phyloP scores from a whole-genome alignment of 208 protist species.

The Trypanosoma theileri region DNA sequence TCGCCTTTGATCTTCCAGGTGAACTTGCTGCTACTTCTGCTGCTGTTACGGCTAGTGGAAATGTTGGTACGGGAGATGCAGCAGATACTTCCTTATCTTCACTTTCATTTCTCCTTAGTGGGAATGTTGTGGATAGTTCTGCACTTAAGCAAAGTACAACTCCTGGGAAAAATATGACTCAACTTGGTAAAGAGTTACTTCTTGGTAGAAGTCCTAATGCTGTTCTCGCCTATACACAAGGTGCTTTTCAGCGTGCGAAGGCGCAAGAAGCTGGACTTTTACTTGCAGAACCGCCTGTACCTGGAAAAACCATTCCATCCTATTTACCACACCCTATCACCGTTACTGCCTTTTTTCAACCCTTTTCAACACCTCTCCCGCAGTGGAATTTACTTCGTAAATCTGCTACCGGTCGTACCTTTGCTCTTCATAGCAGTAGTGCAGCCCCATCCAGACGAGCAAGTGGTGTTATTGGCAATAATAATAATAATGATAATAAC shows the following conservation, averaged over 20 bases:
- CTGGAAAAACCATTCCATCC: slow-evolving; percentile 59
- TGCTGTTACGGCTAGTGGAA: slow-evolving; percentile 3
- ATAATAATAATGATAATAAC: neutral
- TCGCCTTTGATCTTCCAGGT: slow-evolving; percentile 61
- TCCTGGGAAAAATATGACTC: slow-evolving; percentile 57
- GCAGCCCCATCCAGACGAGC: slow-evolving; percentile 15
- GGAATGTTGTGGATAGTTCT: slow-evolving; percentile 26
- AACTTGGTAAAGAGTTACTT: slow-evolving; percentile 75
- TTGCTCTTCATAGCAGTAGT: slow-evolving; percentile 25
- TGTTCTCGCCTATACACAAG: slow-evolving; percentile 68
- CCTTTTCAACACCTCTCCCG: slow-evolving; percentile 61
- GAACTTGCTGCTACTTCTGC: slow-evolving; percentile 11
- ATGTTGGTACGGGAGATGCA: slow-evolving; percentile 11
- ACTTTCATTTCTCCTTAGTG: slow-evolving; percentile 12
- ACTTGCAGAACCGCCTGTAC: slow-evolving; percentile 47
- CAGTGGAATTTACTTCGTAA: slow-evolving; percentile 88
- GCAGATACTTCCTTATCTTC: slow-evolving; percentile 1
- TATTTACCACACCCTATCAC: slow-evolving; percentile 67
- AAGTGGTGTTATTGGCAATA: slow-evolving; percentile 16
- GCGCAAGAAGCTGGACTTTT: slow-evolving; percentile 66
- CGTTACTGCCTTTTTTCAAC: slow-evolving; percentile 72
- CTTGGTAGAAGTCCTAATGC: slow-evolving; percentile 59
- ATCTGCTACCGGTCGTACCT: slow-evolving; percentile 45
- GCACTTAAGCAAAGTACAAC: slow-evolving; percentile 70
- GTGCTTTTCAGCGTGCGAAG: slow-evolving; percentile 50